Percentiles rank a stretch among this genome's conserved stretches.
Conservation (phyloP, 2,329 filamentous ascomycete genomes). For the Fusarium sp. region DNA sequence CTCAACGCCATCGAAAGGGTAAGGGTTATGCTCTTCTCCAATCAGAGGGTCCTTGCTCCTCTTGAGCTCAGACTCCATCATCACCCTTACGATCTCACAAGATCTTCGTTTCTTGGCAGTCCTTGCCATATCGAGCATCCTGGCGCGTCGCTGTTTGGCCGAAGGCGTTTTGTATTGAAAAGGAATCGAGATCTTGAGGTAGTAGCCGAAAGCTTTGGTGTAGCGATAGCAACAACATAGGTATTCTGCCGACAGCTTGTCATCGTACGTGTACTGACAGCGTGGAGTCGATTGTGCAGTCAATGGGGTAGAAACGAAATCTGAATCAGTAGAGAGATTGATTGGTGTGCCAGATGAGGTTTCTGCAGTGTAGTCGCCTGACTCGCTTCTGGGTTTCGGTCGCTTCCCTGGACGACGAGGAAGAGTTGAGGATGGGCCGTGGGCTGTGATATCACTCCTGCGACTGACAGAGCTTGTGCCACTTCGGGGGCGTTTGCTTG, state of each 20-base stretch:
- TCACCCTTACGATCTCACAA: not conserved
- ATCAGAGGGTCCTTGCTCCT: not conserved
- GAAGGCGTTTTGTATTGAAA: not conserved
- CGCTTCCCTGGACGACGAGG: not conserved
- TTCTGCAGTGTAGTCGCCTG: not conserved
- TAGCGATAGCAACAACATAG: not conserved
- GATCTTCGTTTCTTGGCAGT: not conserved
- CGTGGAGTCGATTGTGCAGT: not conserved
- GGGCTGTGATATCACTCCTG: not conserved
- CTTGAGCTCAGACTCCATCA: conserved; percentile 2
- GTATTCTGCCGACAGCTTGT: not conserved
- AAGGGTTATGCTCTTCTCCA: not conserved
- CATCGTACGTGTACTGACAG: not conserved
- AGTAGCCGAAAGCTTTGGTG: not conserved
- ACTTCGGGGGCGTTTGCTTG: not conserved
- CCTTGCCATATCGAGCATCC: conserved; percentile 5
- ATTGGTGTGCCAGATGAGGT: not conserved
- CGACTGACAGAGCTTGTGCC: not conserved
- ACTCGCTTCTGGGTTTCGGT: not conserved
- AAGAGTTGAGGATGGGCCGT: not conserved
- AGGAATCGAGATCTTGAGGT: not conserved
- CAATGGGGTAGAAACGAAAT: not conserved
- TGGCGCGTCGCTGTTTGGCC: not conserved
- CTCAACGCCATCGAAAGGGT: not conserved
- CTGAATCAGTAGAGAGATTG: accelerated